Evolutionary conservation across 2,329 filamentous ascomycete species (phyloP).

Genomic region (Chaetoscypha palmicola): DNA sequence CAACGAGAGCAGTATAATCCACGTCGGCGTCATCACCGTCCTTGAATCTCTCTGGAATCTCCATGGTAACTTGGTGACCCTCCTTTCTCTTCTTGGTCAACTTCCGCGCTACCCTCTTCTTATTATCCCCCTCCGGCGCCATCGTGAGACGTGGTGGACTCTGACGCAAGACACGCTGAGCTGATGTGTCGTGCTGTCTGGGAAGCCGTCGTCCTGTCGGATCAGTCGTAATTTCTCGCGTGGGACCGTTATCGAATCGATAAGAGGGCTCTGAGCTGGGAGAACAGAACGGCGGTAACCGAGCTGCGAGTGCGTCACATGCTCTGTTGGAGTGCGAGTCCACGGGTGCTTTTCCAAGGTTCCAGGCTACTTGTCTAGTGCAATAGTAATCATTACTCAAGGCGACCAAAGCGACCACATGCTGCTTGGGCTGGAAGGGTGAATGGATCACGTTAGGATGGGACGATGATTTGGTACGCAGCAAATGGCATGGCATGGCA

Average conservation of each 20-base stretch:
- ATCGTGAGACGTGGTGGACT: constrained; percentile 19
- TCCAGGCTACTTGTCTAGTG: too few relatives aligned
- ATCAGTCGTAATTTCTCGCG: not conserved
- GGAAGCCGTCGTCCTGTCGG: not conserved
- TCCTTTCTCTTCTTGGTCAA: constrained; percentile 37
- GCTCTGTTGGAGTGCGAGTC: constrained; percentile 1
- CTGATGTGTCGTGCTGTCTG: not conserved
- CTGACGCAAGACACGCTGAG: constrained; percentile 3
- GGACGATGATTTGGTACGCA: too few relatives aligned
- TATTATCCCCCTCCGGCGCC: constrained; percentile 35
- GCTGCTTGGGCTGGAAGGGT: too few relatives aligned
- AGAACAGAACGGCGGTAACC: not conserved
- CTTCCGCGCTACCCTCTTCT: constrained; percentile 36
- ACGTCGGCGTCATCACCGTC: constrained; percentile 53
- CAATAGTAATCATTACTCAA: too few relatives aligned
- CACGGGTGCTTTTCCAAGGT: too few relatives aligned
- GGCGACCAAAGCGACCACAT: too few relatives aligned
- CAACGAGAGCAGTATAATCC: constrained; percentile 51
- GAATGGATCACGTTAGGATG: too few relatives aligned
- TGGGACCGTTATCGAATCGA: constrained; percentile 5
- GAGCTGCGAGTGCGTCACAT: not conserved
- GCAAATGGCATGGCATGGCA: too few relatives aligned
- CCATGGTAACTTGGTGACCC: constrained; percentile 37
- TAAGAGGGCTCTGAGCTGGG: not conserved
- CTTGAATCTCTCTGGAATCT: constrained; percentile 50